Conservation (phyloP, 495 filamentous ascomycete species). For the Neurospora sp. region DNA sequence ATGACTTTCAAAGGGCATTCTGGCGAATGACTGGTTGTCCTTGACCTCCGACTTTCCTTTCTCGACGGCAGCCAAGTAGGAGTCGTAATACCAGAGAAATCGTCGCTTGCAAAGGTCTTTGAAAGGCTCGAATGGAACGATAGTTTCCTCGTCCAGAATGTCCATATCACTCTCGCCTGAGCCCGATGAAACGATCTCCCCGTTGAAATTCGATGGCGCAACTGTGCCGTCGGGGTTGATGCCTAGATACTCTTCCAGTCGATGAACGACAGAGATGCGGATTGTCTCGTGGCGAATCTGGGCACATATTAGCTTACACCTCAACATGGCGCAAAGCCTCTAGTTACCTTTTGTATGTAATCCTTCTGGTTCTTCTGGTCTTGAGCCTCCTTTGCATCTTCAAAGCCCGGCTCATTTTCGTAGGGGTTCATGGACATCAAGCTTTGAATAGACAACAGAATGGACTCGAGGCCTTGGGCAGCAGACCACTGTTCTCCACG, state of each 20-base stretch:
- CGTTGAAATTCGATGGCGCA: constrained; percentile 22
- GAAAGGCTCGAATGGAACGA: constrained; percentile 63
- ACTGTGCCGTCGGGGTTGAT: constrained; percentile 45
- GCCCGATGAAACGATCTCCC: constrained; percentile 32
- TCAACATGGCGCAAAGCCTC: neutral
- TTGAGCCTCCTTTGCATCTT: constrained; percentile 52
- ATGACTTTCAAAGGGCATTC: constrained; percentile 75
- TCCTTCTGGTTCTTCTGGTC: constrained; percentile 66
- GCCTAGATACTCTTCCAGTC: constrained; percentile 68
- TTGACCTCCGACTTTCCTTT: constrained; percentile 48
- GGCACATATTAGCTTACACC: constrained; percentile 3
- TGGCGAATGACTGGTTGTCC: constrained; percentile 51
- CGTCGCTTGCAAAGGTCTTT: constrained; percentile 82
- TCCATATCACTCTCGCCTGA: constrained; percentile 35
- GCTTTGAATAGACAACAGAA: constrained; percentile 91
- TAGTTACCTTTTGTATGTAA: constrained; percentile 78
- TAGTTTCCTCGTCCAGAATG: constrained; percentile 41
- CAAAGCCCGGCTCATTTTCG: constrained; percentile 92
- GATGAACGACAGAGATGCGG: constrained; percentile 74
- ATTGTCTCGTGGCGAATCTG: constrained; percentile 90
- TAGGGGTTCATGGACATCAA: constrained; percentile 91
- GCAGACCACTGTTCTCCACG: constrained; percentile 90
- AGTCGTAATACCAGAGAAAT: constrained; percentile 93
- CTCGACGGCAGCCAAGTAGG: constrained; percentile 63
- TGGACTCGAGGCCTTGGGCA: constrained; percentile 89